A percentile compares a stretch with the other conserved stretches of the same genome.
Evolutionary conservation across 495 filamentous ascomycete species (phyloP).

Genomic region (Jackrogersella minutella): DNA sequence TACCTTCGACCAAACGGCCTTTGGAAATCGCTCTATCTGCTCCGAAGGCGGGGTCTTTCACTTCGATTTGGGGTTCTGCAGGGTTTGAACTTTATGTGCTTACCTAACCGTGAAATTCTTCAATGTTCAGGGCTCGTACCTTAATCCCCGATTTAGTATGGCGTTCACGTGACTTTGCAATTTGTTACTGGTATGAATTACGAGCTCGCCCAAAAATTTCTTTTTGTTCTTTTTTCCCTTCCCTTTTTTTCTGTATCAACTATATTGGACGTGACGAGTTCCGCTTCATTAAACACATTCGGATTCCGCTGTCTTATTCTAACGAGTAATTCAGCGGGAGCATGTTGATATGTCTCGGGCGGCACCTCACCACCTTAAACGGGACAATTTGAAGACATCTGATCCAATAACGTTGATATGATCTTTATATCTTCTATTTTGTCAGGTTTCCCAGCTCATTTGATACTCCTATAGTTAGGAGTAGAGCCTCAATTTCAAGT

Average conservation of each 20-base stretch:
- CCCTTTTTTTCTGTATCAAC: constrained; percentile 60
- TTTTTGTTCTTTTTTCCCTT: constrained; percentile 24
- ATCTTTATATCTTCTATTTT: neutral
- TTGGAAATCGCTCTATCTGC: neutral
- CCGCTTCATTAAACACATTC: constrained; percentile 51
- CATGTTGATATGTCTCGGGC: constrained; percentile 65
- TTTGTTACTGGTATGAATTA: constrained; percentile 2
- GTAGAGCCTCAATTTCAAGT: neutral
- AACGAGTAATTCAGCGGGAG: constrained; percentile 44
- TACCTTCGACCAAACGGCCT: no score
- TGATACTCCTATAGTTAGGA: no score
- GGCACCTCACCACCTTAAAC: constrained; percentile 63
- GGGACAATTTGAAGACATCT: constrained; percentile 66
- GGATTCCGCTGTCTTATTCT: constrained; percentile 44
- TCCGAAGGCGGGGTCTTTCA: constrained; percentile 46
- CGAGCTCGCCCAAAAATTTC: constrained; percentile 11
- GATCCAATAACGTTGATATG: constrained; percentile 59
- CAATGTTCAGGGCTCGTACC: no score
- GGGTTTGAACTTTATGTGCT: no score
- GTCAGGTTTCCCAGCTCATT: no score
- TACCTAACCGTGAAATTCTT: no score
- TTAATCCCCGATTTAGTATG: constrained; percentile 9
- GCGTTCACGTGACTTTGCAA: constrained; percentile 23
- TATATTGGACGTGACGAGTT: constrained; percentile 66
- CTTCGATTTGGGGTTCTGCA: constrained; percentile 34